A percentile compares a stretch with the other conserved stretches of the same genome.
Conservation (phyloP, 2,329 filamentous ascomycete genomes). For the Ophiostoma ulmi region DNA sequence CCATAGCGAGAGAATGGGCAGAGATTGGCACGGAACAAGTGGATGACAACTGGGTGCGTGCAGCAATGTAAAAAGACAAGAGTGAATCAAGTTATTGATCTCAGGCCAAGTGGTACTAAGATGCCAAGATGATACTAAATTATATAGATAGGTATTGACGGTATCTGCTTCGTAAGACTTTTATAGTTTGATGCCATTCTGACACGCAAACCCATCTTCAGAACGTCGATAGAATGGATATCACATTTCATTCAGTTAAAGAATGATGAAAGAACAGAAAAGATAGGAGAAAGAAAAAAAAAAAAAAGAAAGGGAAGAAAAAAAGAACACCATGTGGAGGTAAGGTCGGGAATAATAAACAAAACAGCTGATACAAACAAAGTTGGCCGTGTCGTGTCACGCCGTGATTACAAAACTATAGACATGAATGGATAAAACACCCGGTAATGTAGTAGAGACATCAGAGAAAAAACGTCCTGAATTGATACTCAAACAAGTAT, state of each 20-base stretch:
- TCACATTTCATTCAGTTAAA: too few species aligned
- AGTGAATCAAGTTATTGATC: too few species aligned
- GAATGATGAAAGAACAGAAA: too few species aligned
- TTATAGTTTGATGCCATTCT: too few species aligned
- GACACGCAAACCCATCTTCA: too few species aligned
- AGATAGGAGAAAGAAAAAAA: not conserved
- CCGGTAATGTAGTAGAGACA: not conserved
- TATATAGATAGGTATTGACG: too few species aligned
- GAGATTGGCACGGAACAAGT: not conserved
- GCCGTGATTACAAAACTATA: slow-evolving; percentile 1
- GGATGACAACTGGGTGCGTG: not conserved
- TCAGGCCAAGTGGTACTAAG: too few species aligned
- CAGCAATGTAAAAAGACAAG: not conserved
- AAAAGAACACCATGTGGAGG: not conserved
- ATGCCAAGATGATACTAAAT: too few species aligned
- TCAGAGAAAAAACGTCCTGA: not conserved
- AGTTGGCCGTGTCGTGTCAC: not conserved
- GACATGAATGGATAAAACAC: not conserved
- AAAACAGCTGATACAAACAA: not conserved
- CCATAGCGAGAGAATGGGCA: not conserved
- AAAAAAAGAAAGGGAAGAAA: not conserved
- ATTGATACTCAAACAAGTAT: not conserved
- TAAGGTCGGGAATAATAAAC: not conserved
- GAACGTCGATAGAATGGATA: too few species aligned
- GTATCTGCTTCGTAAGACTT: too few species aligned